These are phyloP conservation scores for Candida pseudoviswanathii DNA, from an alignment of 1,139 yeast species.

Conservation along the genomic window DNA sequence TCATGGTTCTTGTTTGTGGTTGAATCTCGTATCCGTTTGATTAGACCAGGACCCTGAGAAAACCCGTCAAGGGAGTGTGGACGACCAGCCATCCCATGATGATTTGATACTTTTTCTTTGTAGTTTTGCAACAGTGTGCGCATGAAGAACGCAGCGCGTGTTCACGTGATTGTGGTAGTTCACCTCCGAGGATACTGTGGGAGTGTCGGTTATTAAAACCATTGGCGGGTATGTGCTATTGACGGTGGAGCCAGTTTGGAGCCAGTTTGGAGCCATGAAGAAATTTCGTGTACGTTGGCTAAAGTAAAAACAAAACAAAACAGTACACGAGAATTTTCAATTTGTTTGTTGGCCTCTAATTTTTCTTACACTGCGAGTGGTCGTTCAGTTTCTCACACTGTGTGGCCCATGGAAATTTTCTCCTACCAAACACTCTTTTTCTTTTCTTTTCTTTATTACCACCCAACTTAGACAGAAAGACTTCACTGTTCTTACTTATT, in stretches of 20 bases:
- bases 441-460: neutral
- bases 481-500: neutral
- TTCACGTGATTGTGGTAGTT: neutral
- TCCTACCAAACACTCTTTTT: conserved; percentile 3
- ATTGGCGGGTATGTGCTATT: too few relatives aligned
- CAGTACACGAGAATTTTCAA: neutral
- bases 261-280: neutral
- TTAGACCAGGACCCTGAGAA: neutral
- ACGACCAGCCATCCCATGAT: neutral
- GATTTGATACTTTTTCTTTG: too few relatives aligned
- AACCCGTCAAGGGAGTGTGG: too few relatives aligned
- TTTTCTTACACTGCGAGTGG: neutral
- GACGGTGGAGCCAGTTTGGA: too few relatives aligned
- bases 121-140: too few relatives aligned
- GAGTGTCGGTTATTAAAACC: too few relatives aligned
- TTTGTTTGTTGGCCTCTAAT: neutral
- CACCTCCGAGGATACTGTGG: too few relatives aligned
- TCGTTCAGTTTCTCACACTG: neutral
- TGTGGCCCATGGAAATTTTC: neutral
- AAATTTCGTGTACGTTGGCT: neutral
- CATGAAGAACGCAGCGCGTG: neutral
- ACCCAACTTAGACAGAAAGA: neutral
- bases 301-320: neutral
- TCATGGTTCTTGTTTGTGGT: neutral
- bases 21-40: neutral